Percentiles rank a stretch among this genome's conserved stretches.
Evolutionary conservation across 257 asterid genomes (phyloP).

Genomic region (Forsythia suspensa): DNA sequence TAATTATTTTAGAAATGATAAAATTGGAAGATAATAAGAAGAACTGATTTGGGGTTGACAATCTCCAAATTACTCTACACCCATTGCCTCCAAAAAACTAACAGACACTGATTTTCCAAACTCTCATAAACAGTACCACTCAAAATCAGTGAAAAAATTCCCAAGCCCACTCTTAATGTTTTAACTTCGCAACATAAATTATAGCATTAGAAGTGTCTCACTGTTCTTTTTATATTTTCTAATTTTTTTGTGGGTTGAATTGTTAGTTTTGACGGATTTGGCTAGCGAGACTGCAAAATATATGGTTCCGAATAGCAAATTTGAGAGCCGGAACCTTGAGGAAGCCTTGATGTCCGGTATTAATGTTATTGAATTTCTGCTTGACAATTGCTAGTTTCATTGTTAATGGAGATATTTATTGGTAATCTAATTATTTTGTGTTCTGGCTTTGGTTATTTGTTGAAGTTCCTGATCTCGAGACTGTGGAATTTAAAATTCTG

Average conservation of each 20-base stretch:
- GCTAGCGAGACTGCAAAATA: constrained; percentile 65
- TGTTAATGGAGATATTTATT: constrained; percentile 8
- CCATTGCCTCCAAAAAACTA: too few relatives aligned
- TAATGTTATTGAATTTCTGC: background rate
- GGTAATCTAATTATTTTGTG: background rate
- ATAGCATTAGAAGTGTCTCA: background rate
- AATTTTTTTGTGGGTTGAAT: background rate
- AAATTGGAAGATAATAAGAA: too few relatives aligned
- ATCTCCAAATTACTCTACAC: too few relatives aligned
- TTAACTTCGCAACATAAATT: background rate
- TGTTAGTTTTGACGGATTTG: constrained; percentile 62
- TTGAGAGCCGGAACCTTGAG: constrained; percentile 66
- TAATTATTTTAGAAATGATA: too few relatives aligned
- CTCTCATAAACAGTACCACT: too few relatives aligned
- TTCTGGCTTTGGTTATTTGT: background rate
- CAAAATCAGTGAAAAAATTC: too few relatives aligned
- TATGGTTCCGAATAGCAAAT: constrained; percentile 57
- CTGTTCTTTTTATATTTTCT: constrained; percentile 1
- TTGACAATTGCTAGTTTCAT: background rate
- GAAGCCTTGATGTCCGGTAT: constrained; percentile 93
- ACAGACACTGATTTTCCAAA: too few relatives aligned
- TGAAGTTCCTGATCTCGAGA: constrained; percentile 83
- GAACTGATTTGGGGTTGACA: too few relatives aligned
- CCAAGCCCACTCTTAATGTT: background rate
- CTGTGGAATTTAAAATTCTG: constrained; percentile 72